Conservation (phyloP, 345 rosid species). For the Psidium friedrichsthalianum region DNA sequence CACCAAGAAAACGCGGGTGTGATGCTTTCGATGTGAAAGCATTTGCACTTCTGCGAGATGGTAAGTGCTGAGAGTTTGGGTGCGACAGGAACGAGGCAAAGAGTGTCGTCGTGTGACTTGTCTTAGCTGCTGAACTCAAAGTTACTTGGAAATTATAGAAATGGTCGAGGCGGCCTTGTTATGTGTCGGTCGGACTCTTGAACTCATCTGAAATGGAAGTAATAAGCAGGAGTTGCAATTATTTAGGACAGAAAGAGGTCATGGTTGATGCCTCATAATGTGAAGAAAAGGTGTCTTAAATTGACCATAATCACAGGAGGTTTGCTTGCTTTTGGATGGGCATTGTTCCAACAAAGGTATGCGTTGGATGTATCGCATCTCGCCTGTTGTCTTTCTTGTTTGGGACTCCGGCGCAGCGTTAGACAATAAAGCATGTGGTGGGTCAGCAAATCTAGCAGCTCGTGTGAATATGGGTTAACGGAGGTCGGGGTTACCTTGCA, state of each 20-base stretch:
- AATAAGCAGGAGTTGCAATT: neutral
- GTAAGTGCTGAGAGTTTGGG: neutral
- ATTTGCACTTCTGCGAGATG: slow-evolving; percentile 21
- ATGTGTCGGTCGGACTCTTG: neutral
- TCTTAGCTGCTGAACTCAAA: neutral
- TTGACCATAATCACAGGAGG: neutral
- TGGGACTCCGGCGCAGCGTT: neutral
- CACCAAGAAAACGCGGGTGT: slow-evolving; percentile 27
- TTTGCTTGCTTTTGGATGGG: neutral
- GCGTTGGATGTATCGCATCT: neutral
- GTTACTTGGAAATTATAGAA: neutral
- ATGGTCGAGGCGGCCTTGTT: neutral
- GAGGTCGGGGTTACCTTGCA: too few species aligned
- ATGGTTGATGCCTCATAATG: neutral
- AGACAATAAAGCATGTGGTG: neutral
- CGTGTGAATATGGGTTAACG: neutral
- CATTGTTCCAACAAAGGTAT: neutral
- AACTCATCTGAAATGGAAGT: neutral
- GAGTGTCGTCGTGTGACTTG: neutral
- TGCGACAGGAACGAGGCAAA: neutral
- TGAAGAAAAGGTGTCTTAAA: neutral
- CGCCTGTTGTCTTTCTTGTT: neutral
- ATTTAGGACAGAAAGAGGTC: neutral
- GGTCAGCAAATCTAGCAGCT: neutral
- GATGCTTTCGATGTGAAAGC: slow-evolving; percentile 46